phyloP scores from a whole-genome alignment of 495 filamentous ascomycete species.

The Aspergillus nanangensis region DNA sequence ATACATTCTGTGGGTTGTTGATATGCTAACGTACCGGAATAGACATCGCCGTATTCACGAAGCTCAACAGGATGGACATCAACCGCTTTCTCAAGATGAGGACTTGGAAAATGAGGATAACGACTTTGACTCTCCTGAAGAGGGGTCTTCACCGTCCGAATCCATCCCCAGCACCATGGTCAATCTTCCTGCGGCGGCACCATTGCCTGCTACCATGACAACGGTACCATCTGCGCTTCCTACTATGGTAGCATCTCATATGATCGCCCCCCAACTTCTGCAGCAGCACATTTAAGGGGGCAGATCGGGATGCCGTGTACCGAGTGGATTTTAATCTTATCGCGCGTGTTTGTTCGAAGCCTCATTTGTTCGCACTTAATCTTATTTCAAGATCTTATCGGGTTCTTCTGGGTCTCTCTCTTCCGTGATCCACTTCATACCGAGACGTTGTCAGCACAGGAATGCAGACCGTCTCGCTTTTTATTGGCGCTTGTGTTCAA shows the following conservation, averaged over 20 bases:
- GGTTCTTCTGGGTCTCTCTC: neutral
- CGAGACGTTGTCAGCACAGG: neutral
- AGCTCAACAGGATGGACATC: conserved; percentile 64
- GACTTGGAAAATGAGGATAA: conserved; percentile 71
- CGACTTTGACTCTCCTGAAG: conserved; percentile 69
- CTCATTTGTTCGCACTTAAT: neutral
- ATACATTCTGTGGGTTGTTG: too few relatives aligned
- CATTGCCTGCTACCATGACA: conserved; percentile 35
- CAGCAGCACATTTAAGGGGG: conserved; percentile 41
- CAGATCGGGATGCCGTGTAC: neutral
- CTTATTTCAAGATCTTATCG: neutral
- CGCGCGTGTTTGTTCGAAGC: too few relatives aligned
- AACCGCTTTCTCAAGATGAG: conserved; percentile 60
- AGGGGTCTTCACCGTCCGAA: conserved; percentile 58
- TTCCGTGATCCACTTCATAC: neutral
- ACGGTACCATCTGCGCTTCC: conserved; percentile 31
- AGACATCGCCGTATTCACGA: conserved; percentile 97
- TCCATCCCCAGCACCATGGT: conserved; percentile 29
- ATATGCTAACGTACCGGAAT: conserved; percentile 3
- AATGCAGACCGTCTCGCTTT: neutral
- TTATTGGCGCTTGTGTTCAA: conserved; percentile 3
- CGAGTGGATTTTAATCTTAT: too few relatives aligned
- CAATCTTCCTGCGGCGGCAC: conserved; percentile 32
- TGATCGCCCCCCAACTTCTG: conserved; percentile 43
- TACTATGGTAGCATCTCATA: conserved; percentile 30